Conservation (phyloP, 1,284 basidiomycete species). For the Ceratobasidium sp. region DNA sequence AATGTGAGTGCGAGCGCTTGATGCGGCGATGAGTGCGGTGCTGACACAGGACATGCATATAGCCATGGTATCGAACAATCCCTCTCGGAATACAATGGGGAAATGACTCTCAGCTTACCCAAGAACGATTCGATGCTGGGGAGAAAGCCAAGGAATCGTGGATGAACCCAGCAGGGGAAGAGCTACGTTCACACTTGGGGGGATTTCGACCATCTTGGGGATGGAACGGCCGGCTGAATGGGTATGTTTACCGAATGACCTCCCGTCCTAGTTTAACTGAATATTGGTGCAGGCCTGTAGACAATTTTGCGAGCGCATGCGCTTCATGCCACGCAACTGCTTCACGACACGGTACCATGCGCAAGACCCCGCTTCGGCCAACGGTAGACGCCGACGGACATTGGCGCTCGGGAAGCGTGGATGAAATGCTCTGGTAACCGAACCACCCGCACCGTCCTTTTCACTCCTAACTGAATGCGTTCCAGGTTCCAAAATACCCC, state of each 20-base stretch:
- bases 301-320: constrained; percentile 25
- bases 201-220: constrained; percentile 45
- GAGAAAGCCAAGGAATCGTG: constrained; percentile 38
- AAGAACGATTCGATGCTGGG: constrained; percentile 24
- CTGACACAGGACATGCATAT: not conserved
- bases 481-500: constrained; percentile 41
- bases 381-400: constrained; percentile 23
- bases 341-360: constrained; percentile 17
- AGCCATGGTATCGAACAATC: constrained; percentile 44
- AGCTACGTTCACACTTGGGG: constrained; percentile 3
- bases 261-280: not conserved
- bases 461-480: not conserved
- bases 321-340: constrained; percentile 27
- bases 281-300: constrained; percentile 3
- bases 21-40: not conserved
- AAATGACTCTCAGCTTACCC: constrained; percentile 41
- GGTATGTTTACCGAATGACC: not conserved
- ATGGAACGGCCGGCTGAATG: constrained; percentile 45
- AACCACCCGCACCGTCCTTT: no score
- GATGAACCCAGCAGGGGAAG: constrained; percentile 43
- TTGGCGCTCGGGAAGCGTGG: constrained; percentile 24
- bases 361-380: not conserved
- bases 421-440: constrained; percentile 25
- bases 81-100: constrained; percentile 43
- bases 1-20: not conserved